Evolutionary conservation across 2,329 filamentous ascomycete species (phyloP).

Genomic region (Hypoxylon sp.): DNA sequence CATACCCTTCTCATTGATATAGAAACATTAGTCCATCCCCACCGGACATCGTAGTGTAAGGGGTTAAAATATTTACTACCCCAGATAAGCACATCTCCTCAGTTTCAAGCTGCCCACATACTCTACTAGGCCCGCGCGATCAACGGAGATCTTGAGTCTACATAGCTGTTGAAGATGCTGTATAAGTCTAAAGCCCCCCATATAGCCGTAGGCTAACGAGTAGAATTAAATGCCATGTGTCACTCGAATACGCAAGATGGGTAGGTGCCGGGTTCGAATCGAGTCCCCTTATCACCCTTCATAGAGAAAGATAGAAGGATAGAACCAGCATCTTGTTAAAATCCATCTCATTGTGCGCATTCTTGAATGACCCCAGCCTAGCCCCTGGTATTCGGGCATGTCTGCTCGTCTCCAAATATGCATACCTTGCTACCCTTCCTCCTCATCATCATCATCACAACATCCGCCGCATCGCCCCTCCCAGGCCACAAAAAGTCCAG

Average conservation of each 20-base stretch:
- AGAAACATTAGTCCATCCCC: background rate
- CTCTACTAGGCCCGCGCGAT: slow-evolving; percentile 3
- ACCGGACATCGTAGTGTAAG: slow-evolving; percentile 4
- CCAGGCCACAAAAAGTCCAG: background rate
- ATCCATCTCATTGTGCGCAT: background rate
- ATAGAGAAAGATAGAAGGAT: background rate
- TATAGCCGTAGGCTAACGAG: background rate
- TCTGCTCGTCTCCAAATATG: slow-evolving; percentile 24
- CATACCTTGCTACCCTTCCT: slow-evolving; percentile 6
- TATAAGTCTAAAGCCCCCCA: slow-evolving; percentile 6
- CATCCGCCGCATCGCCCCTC: slow-evolving; percentile 2
- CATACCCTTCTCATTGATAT: background rate
- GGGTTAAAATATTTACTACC: background rate
- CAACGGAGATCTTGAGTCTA: slow-evolving; percentile 5
- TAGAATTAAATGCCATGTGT: slow-evolving; percentile 11
- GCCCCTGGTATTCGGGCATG: slow-evolving; percentile 10
- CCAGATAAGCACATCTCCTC: slow-evolving; percentile 17
- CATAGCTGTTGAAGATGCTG: slow-evolving; percentile 1
- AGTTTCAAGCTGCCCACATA: slow-evolving; percentile 30
- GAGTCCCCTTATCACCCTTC: slow-evolving; percentile 3
- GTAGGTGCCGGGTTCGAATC: slow-evolving; percentile 1
- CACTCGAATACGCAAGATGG: slow-evolving; percentile 2
- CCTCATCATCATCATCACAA: background rate
- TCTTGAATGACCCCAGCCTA: slow-evolving; percentile 2
- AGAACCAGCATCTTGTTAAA: background rate